Evolutionary conservation across 192 early-diverging fungal genomes (phyloP).

Genomic region (Umbelopsis sp.): DNA sequence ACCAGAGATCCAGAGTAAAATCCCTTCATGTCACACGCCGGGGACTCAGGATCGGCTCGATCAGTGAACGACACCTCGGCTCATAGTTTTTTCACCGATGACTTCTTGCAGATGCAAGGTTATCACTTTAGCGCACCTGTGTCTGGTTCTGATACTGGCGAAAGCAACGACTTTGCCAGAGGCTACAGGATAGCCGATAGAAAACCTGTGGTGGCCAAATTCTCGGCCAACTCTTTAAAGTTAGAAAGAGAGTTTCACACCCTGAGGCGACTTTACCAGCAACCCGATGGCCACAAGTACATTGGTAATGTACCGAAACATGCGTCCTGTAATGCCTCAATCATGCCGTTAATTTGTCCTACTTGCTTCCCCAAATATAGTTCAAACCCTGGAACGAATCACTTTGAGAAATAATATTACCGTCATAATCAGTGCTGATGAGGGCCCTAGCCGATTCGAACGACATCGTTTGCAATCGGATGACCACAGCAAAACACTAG

Average conservation of each 20-base stretch:
- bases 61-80: constrained; percentile 26
- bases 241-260: constrained; percentile 37
- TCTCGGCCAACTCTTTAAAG: constrained; percentile 30
- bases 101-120: constrained; percentile 30
- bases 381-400: constrained; percentile 31
- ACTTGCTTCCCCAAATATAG: neutral
- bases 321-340: neutral
- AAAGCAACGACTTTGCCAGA: constrained; percentile 27
- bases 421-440: constrained; percentile 31
- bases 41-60: constrained; percentile 34
- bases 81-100: constrained; percentile 19
- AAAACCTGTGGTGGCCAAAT: constrained; percentile 36
- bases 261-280: constrained; percentile 29
- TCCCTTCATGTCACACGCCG: constrained; percentile 7
- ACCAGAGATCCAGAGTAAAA: no score
- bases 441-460: constrained; percentile 26
- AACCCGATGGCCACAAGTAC: constrained; percentile 31
- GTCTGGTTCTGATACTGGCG: constrained; percentile 28
- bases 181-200: constrained; percentile 35
- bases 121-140: constrained; percentile 32
- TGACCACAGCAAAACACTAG: neutral
- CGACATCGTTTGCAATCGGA: constrained; percentile 13
- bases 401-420: constrained; percentile 27
- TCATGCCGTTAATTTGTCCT: neutral
- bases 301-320: constrained; percentile 23